These are phyloP conservation scores for Metschnikowia continentalis DNA, from an alignment of 805 yeast species.

Conservation along the genomic window DNA sequence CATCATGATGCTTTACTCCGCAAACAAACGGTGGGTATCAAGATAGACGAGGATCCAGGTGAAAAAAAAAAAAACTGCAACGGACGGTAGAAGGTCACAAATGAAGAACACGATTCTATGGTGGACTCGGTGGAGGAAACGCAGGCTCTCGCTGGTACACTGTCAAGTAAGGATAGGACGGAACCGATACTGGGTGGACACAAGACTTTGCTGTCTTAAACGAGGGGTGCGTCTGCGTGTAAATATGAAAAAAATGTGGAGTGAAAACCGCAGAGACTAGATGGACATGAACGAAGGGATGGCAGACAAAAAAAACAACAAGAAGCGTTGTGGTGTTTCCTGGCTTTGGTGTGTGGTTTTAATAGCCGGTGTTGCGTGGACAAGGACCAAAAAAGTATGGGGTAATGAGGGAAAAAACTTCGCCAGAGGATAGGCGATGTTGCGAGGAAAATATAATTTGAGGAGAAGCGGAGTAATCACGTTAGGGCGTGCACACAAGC, in stretches of 20 bases:
- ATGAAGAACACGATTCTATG: too few species aligned
- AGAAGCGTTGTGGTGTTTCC: neutral
- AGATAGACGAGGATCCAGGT: too few species aligned
- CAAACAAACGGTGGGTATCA: neutral
- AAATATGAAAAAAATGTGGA: neutral
- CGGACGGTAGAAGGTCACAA: too few species aligned
- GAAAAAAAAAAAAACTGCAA: too few species aligned
- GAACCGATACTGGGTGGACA: neutral
- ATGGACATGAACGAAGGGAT: neutral
- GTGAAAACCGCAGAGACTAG: neutral
- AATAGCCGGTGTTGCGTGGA: neutral
- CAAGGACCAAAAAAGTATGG: conserved; percentile 13
- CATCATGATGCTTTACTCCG: conserved; percentile 7
- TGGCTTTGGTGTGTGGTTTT: neutral
- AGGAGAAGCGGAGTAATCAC: conserved; percentile 19
- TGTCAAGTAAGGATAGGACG: neutral
- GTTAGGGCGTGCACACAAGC: conserved; percentile 7
- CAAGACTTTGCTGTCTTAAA: conserved; percentile 1
- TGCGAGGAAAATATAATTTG: conserved; percentile 14
- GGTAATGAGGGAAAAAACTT: conserved; percentile 17
- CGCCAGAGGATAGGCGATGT: conserved; percentile 16
- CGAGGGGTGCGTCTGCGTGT: conserved; percentile 2
- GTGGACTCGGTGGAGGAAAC: neutral
- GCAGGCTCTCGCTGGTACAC: neutral
- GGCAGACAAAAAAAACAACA: neutral